A percentile compares a stretch with the other conserved stretches of the same genome.
These are phyloP conservation scores for Trichopus zeylanicus DNA, from an alignment of 116 monocot species.

Conservation along the genomic window DNA sequence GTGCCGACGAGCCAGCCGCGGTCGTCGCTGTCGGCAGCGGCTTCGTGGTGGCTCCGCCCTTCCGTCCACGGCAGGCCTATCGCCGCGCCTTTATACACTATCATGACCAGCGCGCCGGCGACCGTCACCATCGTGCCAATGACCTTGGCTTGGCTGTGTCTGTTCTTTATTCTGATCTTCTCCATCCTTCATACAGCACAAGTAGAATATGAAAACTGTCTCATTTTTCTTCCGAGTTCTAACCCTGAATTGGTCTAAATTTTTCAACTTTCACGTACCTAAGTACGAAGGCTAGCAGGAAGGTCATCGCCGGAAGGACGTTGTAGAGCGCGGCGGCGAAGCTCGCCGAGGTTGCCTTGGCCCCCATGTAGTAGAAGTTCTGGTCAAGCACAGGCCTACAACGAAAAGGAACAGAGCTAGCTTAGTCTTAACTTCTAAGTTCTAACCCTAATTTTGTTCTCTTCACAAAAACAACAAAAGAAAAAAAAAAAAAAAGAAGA, in stretches of 20 bases:
- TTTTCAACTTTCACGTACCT: conserved; percentile 16
- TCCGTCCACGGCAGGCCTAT: no score
- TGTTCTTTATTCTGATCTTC: no score
- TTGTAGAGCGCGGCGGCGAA: conserved; percentile 62
- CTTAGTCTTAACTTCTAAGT: background rate
- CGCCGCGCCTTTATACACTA: no score
- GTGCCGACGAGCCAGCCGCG: conserved; percentile 59
- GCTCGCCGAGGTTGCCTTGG: conserved; percentile 54
- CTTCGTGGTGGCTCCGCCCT: no score
- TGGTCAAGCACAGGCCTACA: conserved; percentile 81
- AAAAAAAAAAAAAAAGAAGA: no score
- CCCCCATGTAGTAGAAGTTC: conserved; percentile 77
- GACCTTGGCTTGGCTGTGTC: no score
- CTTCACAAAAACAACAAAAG: no score
- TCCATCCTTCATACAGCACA: background rate
- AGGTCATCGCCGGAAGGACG: conserved; percentile 76
- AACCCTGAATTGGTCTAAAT: background rate
- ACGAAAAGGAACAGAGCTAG: background rate
- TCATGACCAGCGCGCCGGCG: no score
- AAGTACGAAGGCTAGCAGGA: conserved; percentile 45
- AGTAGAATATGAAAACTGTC: background rate
- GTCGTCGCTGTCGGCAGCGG: background rate
- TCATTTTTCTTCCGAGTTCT: background rate
- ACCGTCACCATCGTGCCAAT: no score
- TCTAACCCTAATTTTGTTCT: no score